Evolutionary conservation across 768 basidiomycete species (phyloP).

Genomic region (Rhodotorula graminis): DNA sequence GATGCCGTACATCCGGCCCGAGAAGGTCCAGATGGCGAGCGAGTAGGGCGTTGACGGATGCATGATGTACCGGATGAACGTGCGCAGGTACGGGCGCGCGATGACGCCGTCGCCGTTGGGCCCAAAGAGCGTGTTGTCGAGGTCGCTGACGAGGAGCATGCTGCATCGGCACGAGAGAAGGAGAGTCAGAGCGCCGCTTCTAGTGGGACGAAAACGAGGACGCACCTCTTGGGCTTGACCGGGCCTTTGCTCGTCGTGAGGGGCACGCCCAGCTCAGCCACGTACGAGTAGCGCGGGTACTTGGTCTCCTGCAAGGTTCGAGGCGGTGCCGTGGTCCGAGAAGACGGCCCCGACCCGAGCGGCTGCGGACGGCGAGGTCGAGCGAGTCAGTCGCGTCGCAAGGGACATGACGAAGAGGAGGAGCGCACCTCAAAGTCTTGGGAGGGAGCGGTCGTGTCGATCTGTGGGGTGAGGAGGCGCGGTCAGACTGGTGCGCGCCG

Average conservation of each 20-base stretch:
- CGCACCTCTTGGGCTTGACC: conserved; percentile 11
- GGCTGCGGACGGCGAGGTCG: too few relatives aligned
- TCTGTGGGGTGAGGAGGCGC: too few relatives aligned
- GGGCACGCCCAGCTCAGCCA: background rate
- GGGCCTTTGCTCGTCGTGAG: background rate
- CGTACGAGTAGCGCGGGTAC: background rate
- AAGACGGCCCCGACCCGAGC: too few relatives aligned
- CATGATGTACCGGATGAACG: conserved; percentile 29
- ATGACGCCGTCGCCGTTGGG: conserved; percentile 13
- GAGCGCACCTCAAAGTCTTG: too few relatives aligned
- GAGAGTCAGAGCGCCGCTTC: too few relatives aligned
- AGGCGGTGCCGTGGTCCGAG: too few relatives aligned
- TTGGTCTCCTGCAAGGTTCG: too few relatives aligned
- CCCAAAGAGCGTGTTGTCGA: conserved; percentile 36
- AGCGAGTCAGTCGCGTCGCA: background rate
- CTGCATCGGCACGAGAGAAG: background rate
- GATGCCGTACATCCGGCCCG: conserved; percentile 3
- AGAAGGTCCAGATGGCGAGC: conserved; percentile 21
- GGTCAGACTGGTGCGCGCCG: too few relatives aligned
- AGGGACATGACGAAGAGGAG: too few relatives aligned
- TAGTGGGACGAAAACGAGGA: too few relatives aligned
- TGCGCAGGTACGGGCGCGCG: conserved; percentile 31
- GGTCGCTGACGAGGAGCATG: conserved; percentile 19
- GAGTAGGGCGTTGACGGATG: conserved; percentile 15
- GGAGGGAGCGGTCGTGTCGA: too few relatives aligned